phyloP scores from a whole-genome alignment of 2,329 filamentous ascomycete species.

The Botrytis tulipae region DNA sequence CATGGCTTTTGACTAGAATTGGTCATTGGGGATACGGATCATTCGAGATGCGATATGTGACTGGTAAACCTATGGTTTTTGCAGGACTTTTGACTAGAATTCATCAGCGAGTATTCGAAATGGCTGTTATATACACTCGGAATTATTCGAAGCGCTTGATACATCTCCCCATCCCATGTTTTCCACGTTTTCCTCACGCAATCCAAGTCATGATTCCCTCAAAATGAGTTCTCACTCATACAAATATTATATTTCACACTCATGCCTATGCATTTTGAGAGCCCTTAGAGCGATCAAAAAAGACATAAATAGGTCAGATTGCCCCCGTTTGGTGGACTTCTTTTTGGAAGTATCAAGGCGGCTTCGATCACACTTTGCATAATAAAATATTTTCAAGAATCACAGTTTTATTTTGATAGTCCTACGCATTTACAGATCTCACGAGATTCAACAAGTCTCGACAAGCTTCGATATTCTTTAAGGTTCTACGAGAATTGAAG shows the following conservation, averaged over 20 bases:
- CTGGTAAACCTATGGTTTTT: fast-evolving
- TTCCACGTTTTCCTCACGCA: background rate
- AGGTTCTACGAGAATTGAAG: background rate
- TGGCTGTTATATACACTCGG: too few relatives aligned
- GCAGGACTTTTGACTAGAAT: too few relatives aligned
- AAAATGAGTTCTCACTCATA: too few relatives aligned
- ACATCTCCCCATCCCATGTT: background rate
- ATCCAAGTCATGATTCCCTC: background rate
- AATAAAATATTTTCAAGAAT: background rate
- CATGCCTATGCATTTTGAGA: background rate
- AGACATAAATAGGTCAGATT: background rate
- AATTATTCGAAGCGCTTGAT: background rate
- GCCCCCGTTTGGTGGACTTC: background rate
- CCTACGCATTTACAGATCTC: too few relatives aligned
- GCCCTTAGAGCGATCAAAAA: background rate
- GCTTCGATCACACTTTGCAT: background rate
- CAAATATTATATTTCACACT: background rate
- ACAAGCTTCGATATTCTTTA: background rate
- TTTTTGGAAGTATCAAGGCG: background rate
- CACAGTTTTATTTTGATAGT: background rate
- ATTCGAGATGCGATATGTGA: too few relatives aligned
- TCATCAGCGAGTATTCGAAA: too few relatives aligned
- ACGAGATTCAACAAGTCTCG: background rate
- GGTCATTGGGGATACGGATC: too few relatives aligned
- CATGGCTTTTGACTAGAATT: too few relatives aligned